These are phyloP conservation scores for Podila horticola DNA, from an alignment of 192 early-diverging fungal genomes.

Conservation along the genomic window DNA sequence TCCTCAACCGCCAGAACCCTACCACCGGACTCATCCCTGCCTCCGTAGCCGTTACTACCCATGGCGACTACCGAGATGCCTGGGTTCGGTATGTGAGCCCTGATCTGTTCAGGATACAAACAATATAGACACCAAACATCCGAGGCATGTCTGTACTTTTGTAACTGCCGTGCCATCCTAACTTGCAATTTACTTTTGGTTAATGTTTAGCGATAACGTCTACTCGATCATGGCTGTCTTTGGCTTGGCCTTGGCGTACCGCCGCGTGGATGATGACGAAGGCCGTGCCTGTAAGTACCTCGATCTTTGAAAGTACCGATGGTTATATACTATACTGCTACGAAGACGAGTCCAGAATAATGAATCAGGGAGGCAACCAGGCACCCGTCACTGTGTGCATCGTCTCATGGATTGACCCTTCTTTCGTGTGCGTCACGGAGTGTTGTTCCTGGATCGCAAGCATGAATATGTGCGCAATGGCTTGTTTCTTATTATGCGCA, in stretches of 20 bases:
- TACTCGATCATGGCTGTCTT: slow-evolving; percentile 88
- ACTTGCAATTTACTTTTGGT: neutral
- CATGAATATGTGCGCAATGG: too few species aligned
- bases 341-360: too few species aligned
- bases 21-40: slow-evolving; percentile 89
- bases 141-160: neutral
- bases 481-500: too few species aligned
- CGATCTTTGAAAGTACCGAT: neutral
- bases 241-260: slow-evolving; percentile 85
- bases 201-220: slow-evolving; percentile 79
- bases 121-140: neutral
- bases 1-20: slow-evolving; percentile 82
- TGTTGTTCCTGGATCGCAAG: too few species aligned
- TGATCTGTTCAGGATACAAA: neutral
- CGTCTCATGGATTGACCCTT: too few species aligned
- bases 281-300: slow-evolving; percentile 80
- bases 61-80: slow-evolving; percentile 90
- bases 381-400: too few species aligned
- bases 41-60: slow-evolving; percentile 85
- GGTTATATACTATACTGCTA: too few species aligned
- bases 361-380: too few species aligned
- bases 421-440: too few species aligned
- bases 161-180: neutral
- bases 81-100: slow-evolving; percentile 76
- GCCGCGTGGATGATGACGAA: slow-evolving; percentile 84